Base-by-base conservation (phyloP, 257 asterid species). In the Fraxinus pennsylvanica region DNA sequence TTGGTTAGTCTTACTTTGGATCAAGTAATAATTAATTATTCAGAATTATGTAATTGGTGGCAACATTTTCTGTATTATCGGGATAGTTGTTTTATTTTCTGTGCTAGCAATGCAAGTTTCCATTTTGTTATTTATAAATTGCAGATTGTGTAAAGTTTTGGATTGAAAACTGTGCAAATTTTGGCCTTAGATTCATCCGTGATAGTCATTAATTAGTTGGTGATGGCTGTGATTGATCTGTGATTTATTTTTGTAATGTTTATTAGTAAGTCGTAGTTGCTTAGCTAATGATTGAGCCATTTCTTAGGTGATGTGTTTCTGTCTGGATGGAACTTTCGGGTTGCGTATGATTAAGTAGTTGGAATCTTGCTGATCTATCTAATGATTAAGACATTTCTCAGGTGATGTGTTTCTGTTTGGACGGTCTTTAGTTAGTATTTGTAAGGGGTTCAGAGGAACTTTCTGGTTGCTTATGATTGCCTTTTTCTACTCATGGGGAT, bases 391-490 rank as follows among this genome's bases (percentile, higher is more conserved):
- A 29, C 65, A 68, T 35, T 74, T 54, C n/a, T 17, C 29, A 27
- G 25, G 25, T 29, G 38, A 70, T 5, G 50, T 12, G 25, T n/a
- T 75, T 25, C 63, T 66, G 61, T 65, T 43, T 27, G 66, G 43
- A 65, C 25, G 9, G 68, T 22, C 21, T 29, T 41, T 75, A 14
- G 45, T 71, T 66, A 38, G 73, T 38, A 41, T 25, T 65, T 76
- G 33, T 63, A 61, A 75, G 59, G 22, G 22, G 13, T 63, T 63
- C 14, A 27, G 21, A 41, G 29, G 75, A 25, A 13, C 75, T 38
- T 71, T 41, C 21, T 43, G 65, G 36, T 32, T 41, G 54, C 39
- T 54, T 72, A 41, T 72, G 76, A 45, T 13, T 72, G 76, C 39
- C 65, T 27, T 45, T 72, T 30, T 76, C 67, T 19, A 45, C 33